Evolutionary conservation across 768 basidiomycete species (phyloP), one percentile per base, ranked within the genome.

Genomic region (Lentinula sp.): DNA sequence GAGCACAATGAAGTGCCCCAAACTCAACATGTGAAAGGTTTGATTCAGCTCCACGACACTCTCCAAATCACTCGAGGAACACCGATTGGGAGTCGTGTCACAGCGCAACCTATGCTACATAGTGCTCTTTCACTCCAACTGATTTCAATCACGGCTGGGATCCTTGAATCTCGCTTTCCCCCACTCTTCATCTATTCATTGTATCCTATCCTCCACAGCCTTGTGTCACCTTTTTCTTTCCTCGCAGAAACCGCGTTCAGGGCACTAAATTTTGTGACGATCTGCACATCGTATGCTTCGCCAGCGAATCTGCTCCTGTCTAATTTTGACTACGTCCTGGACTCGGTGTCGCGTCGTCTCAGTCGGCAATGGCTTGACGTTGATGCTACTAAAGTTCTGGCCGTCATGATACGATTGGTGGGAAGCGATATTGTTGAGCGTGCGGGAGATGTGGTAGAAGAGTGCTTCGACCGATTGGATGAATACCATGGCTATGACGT

Each of bases 281-380:
- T 79, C n/a, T 78, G 84, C 57, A 86, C 89, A 2, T 93, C 89
- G 4, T 95, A 94, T 66, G 93, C 95, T n/a, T 90, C 93, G 3
- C 82, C 92, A 0, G 85, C 88, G 48, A 95, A 95, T 67, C 78
- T 98, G 31, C 78, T 99, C 5, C 80, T 98, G 42, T 89, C 95
- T 21, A 97, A 99, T 71, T 96, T 96, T 65, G 96, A 99, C 73
- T 98, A 99, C 69, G 89, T 93, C 8, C 84, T 99, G 59, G 94
- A 98, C 66, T 85, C 90, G 2, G 88, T 96, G 15, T 91, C 93
- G 2, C 87, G 93, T 21, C 84, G 91, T 31, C 80, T 99, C 28
- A 86, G 87, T 10, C 82, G 84, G 16, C 80, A 88, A 62, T 88
- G 90, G 80, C 80, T 98, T 9, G 93, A 96, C 63, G 80, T 91